Conservation (phyloP, 306 rosid species). For the Macrotyloma uniflorum region DNA sequence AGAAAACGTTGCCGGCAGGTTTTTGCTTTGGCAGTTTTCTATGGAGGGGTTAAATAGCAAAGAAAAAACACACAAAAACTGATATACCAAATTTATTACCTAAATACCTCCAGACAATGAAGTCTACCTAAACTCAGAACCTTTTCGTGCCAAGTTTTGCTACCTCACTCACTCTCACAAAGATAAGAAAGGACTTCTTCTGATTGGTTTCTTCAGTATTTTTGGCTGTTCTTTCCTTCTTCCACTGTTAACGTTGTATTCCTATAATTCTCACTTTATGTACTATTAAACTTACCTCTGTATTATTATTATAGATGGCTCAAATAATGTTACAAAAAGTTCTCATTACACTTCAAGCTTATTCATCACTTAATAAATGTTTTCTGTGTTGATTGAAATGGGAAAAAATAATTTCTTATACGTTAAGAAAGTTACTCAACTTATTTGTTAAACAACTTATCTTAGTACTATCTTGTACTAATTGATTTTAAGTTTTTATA, state of each 20-base stretch:
- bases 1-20: conserved; percentile 18
- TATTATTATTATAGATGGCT: too few relatives aligned
- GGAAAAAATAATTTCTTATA: too few relatives aligned
- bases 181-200: conserved; percentile 24
- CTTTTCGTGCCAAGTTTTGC: neutral
- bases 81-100: conserved; percentile 1
- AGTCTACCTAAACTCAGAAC: neutral
- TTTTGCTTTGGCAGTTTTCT: neutral
- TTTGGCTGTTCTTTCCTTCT: neutral
- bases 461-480: too few relatives aligned
- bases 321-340: too few relatives aligned
- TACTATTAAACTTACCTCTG: neutral
- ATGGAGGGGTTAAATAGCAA: neutral
- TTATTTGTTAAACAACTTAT: too few relatives aligned
- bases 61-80: neutral
- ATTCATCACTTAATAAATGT: too few relatives aligned
- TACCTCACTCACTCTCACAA: neutral
- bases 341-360: too few relatives aligned
- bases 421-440: too few relatives aligned
- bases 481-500: too few relatives aligned
- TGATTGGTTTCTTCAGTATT: neutral
- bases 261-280: neutral
- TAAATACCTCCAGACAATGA: conserved; percentile 28
- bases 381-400: too few relatives aligned
- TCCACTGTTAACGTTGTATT: neutral